Conservation (phyloP, 768 basidiomycete species). For the Podaxis mareebaensis region DNA sequence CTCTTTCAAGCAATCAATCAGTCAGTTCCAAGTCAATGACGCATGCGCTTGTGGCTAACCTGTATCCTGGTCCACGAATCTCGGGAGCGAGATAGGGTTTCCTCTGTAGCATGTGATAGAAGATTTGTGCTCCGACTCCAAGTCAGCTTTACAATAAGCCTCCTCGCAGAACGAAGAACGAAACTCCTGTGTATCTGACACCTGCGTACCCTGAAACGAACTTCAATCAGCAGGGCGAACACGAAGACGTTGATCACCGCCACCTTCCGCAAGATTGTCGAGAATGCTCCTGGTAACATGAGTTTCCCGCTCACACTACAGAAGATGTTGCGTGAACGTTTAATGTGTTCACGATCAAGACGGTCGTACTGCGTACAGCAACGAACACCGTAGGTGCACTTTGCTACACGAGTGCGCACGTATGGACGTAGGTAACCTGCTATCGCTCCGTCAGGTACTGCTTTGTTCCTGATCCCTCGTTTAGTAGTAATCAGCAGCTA, state of each 20-base stretch:
- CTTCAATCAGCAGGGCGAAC: neutral
- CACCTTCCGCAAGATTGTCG: conserved; percentile 16
- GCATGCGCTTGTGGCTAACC: conserved; percentile 9
- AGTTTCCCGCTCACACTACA: conserved; percentile 6
- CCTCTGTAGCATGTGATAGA: conserved; percentile 25
- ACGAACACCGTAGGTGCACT: conserved; percentile 20
- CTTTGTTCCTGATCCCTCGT: conserved; percentile 22
- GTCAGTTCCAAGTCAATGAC: neutral
- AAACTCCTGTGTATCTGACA: conserved; percentile 26
- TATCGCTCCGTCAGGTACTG: conserved; percentile 27
- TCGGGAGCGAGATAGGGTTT: conserved; percentile 15
- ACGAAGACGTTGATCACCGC: neutral
- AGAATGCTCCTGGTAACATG: conserved; percentile 15
- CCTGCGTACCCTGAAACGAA: conserved; percentile 20
- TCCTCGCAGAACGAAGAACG: conserved; percentile 14
- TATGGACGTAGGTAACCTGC: conserved; percentile 21
- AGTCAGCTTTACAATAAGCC: conserved; percentile 4
- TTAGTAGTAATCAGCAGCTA: neutral
- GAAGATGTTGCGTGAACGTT: neutral
- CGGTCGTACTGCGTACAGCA: conserved; percentile 11
- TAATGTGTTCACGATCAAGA: conserved; percentile 10
- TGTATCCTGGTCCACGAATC: conserved; percentile 25
- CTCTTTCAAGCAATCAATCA: neutral
- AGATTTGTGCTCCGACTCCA: conserved; percentile 13
- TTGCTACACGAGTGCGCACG: conserved; percentile 18